These are phyloP conservation scores for Colletotrichum cordylinicola DNA, from an alignment of 2,329 filamentous ascomycete species.

Conservation along the genomic window DNA sequence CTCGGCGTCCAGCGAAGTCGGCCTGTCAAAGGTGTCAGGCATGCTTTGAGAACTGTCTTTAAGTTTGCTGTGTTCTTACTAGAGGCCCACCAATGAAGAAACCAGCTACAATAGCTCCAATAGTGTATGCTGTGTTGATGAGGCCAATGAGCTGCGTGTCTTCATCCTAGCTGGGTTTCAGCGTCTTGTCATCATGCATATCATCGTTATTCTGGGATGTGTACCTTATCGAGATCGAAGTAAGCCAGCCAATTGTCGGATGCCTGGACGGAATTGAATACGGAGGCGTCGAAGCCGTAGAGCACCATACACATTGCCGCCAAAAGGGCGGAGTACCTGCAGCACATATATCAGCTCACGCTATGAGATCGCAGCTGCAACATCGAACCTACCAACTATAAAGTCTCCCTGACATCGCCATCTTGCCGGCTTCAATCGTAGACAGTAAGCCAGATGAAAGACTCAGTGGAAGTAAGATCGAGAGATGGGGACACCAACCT, in stretches of 20 bases:
- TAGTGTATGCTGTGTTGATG: constrained; percentile 73
- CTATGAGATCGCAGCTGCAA: background rate
- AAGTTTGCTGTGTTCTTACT: constrained; percentile 31
- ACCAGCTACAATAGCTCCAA: constrained; percentile 73
- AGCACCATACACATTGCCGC: constrained; percentile 77
- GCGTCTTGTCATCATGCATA: background rate
- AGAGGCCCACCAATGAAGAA: constrained; percentile 72
- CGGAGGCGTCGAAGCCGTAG: constrained; percentile 61
- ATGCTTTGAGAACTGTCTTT: background rate
- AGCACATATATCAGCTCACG: background rate
- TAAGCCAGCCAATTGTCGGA: constrained; percentile 70
- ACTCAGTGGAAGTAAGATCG: background rate
- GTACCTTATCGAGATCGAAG: constrained; percentile 55
- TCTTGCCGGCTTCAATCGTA: background rate
- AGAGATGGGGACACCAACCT: background rate
- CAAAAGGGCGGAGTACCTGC: constrained; percentile 66
- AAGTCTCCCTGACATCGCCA: constrained; percentile 5
- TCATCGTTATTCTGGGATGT: rapidly evolving
- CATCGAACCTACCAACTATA: background rate
- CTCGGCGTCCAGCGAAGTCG: constrained; percentile 62
- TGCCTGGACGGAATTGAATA: constrained; percentile 75
- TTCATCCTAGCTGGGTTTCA: constrained; percentile 27
- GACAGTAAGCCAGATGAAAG: background rate
- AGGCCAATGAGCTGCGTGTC: constrained; percentile 51
- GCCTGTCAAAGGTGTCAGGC: constrained; percentile 34